Conservation (phyloP, 2,329 filamentous ascomycete species). For the Lachnellula arida region DNA sequence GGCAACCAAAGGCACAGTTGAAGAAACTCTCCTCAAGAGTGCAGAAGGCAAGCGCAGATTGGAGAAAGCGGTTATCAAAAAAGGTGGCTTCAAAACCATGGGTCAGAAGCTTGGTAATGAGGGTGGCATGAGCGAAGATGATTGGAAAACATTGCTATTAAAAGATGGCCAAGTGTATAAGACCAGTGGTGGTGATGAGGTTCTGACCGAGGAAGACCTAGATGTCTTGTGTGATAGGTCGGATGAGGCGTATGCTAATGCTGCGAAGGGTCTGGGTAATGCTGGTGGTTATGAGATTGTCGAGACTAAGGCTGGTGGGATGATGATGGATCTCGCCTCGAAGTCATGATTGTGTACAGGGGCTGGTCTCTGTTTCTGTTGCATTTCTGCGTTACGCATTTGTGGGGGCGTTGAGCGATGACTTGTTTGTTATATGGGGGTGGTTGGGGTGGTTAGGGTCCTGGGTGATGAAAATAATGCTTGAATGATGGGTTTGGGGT, state of each 20-base stretch:
- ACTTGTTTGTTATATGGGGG: neutral
- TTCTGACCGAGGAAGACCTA: slow-evolving; percentile 74
- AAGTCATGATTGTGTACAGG: neutral
- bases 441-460: no score
- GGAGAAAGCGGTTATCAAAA: slow-evolving; percentile 93
- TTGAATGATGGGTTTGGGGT: no score
- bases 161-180: slow-evolving; percentile 67
- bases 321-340: slow-evolving; percentile 21
- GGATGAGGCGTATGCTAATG: slow-evolving; percentile 60
- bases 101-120: slow-evolving; percentile 53
- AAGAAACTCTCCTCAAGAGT: slow-evolving; percentile 78
- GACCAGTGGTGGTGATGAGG: slow-evolving; percentile 50
- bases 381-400: neutral
- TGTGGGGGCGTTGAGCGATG: neutral
- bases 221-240: slow-evolving; percentile 69
- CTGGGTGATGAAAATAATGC: no score
- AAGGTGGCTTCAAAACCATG: slow-evolving; percentile 75
- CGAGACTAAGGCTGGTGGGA: slow-evolving; percentile 60
- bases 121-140: slow-evolving; percentile 52
- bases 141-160: slow-evolving; percentile 56
- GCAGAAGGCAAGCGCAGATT: slow-evolving; percentile 88
- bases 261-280: slow-evolving; percentile 73
- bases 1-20: slow-evolving; percentile 87
- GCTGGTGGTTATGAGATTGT: slow-evolving; percentile 71
- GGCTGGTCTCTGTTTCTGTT: neutral